phyloP scores from a whole-genome alignment of 495 filamentous ascomycete species.

The Penicillium herquei region DNA sequence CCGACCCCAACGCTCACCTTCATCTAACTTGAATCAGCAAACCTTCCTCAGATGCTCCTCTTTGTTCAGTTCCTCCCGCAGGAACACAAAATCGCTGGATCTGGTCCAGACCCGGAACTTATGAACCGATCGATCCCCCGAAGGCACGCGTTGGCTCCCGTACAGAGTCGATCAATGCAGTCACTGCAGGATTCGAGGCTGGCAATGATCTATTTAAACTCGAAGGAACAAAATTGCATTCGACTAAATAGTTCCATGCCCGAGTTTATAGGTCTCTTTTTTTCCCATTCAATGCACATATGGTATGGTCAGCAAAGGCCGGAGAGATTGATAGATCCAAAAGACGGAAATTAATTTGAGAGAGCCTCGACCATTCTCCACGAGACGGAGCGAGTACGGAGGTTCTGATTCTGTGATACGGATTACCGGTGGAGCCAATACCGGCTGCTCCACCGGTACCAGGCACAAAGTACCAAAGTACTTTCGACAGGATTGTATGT shows the following conservation, averaged over 20 bases:
- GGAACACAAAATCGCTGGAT: constrained; percentile 2
- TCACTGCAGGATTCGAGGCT: neutral
- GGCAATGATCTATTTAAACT: neutral
- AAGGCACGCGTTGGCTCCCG: neutral
- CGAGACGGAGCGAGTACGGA: neutral
- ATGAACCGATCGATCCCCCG: constrained; percentile 1
- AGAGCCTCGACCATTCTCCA: neutral
- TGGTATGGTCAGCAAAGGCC: neutral
- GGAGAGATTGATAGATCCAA: neutral
- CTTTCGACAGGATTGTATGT: too few species aligned
- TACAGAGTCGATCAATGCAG: neutral
- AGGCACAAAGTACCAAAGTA: neutral
- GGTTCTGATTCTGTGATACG: neutral
- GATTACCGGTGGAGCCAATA: constrained; percentile 5
- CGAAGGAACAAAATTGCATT: neutral
- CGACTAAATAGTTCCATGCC: too few species aligned
- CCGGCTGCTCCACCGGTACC: constrained; percentile 7
- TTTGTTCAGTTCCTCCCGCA: neutral
- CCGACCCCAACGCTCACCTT: neutral
- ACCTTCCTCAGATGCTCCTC: neutral
- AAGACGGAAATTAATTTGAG: neutral
- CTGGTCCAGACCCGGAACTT: constrained; percentile 1
- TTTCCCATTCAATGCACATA: neutral
- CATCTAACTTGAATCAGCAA: neutral
- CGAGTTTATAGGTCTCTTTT: neutral